phyloP scores from a whole-genome alignment of 495 filamentous ascomycete species.

The Peziza echinospora region DNA sequence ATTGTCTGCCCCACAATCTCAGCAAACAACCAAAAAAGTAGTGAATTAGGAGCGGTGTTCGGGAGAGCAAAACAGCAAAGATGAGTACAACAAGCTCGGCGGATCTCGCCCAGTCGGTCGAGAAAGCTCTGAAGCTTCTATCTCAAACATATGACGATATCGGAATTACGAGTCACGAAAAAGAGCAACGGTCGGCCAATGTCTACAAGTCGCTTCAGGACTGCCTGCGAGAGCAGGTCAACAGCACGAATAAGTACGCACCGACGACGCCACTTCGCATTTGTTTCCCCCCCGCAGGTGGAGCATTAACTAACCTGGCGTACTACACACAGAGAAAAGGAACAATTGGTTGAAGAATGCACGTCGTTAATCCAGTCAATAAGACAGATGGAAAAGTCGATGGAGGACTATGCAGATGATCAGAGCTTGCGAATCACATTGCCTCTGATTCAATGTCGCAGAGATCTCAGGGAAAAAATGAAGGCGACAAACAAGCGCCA shows the following conservation, averaged over 20 bases:
- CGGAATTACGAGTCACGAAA: slow-evolving; percentile 71
- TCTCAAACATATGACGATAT: slow-evolving; percentile 94
- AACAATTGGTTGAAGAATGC: slow-evolving; percentile 67
- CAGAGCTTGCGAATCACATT: slow-evolving; percentile 52
- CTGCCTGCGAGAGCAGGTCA: slow-evolving; percentile 20
- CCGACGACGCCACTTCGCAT: slow-evolving; percentile 34
- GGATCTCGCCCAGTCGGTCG: slow-evolving; percentile 8
- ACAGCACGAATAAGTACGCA: slow-evolving; percentile 1
- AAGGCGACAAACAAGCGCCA: slow-evolving; percentile 56
- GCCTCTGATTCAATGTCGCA: slow-evolving; percentile 58
- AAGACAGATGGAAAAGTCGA: slow-evolving; percentile 76
- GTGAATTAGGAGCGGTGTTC: no score
- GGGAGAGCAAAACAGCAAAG: no score
- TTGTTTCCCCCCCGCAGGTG: slow-evolving; percentile 68
- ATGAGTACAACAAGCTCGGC: neutral
- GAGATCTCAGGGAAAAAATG: slow-evolving; percentile 66
- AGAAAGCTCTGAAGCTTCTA: slow-evolving; percentile 23
- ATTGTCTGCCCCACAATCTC: no score
- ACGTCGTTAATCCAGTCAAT: slow-evolving; percentile 63
- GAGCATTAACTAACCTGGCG: slow-evolving; percentile 21
- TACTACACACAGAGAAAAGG: slow-evolving; percentile 51
- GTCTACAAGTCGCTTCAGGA: slow-evolving; percentile 26
- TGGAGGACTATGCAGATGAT: slow-evolving; percentile 42
- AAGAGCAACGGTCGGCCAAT: slow-evolving; percentile 68
- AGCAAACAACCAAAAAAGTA: no score